phyloP scores from a whole-genome alignment of 2,329 filamentous ascomycete species.

The Verticillium longisporum region DNA sequence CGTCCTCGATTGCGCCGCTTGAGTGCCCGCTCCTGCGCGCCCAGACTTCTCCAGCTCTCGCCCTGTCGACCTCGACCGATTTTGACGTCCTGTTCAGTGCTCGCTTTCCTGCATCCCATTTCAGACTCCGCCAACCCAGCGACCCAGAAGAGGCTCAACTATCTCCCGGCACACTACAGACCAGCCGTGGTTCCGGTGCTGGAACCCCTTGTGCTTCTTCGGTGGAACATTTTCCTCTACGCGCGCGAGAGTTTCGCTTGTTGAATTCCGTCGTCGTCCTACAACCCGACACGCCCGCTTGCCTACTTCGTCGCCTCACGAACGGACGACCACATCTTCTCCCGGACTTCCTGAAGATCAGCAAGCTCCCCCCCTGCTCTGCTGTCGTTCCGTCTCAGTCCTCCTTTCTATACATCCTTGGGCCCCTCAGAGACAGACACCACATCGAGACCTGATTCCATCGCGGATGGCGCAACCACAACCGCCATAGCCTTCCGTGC shows the following conservation, averaged over 20 bases:
- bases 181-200: neutral
- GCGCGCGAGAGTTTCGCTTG: neutral
- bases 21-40: neutral
- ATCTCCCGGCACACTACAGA: neutral
- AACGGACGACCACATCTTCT: neutral
- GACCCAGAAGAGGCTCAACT: neutral
- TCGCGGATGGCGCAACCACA: neutral
- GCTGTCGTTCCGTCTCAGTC: neutral
- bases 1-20: neutral
- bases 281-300: neutral
- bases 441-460: neutral
- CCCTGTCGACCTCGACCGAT: conserved; percentile 1
- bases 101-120: conserved; percentile 1
- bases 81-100: conserved; percentile 6
- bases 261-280: neutral
- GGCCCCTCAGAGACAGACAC: neutral
- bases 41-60: conserved; percentile 2
- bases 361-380: neutral
- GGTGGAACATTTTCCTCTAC: neutral
- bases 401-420: neutral
- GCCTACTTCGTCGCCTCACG: neutral
- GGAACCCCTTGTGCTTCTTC: neutral
- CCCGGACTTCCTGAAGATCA: neutral
- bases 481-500: neutral
- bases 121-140: neutral